phyloP scores from a whole-genome alignment of 257 asterid genomes.

The Cordia subcordata region DNA sequence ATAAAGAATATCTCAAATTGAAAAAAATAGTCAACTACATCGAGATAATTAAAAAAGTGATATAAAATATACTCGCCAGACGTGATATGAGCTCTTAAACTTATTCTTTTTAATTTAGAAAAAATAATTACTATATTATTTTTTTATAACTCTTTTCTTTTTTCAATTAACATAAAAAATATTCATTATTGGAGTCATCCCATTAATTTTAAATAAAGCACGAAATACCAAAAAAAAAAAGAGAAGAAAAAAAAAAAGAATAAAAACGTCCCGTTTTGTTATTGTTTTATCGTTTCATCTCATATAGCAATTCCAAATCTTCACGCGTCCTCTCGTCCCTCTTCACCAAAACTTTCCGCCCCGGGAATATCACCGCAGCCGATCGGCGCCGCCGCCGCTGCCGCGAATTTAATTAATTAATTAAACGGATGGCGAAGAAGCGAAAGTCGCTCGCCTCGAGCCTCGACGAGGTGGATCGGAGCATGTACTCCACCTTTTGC shows the following conservation, averaged over 20 bases:
- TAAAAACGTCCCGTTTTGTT: neutral
- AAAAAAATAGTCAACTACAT: too few relatives aligned
- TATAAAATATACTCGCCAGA: too few relatives aligned
- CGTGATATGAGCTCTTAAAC: too few relatives aligned
- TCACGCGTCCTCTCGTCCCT: constrained; percentile 5
- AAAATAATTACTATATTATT: too few relatives aligned
- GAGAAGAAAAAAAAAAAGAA: constrained; percentile 6
- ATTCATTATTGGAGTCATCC: too few relatives aligned
- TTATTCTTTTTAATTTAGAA: too few relatives aligned
- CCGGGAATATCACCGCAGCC: neutral
- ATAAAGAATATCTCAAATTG: too few relatives aligned
- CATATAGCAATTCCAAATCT: constrained; percentile 5
- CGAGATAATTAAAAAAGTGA: too few relatives aligned
- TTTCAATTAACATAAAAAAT: too few relatives aligned
- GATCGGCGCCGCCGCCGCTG: neutral
- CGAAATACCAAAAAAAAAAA: too few relatives aligned
- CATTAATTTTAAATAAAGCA: too few relatives aligned
- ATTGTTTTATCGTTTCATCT: constrained; percentile 4
- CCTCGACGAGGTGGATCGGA: constrained; percentile 22
- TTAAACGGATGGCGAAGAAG: constrained; percentile 15
- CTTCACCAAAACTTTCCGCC: neutral
- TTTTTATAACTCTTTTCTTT: too few relatives aligned
- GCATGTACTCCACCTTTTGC: constrained; percentile 18
- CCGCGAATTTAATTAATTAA: neutral
- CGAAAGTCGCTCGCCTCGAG: constrained; percentile 19